Evolutionary conservation across 1,284 basidiomycete species (phyloP).

Genomic region (Cystobasidium slooffiae): DNA sequence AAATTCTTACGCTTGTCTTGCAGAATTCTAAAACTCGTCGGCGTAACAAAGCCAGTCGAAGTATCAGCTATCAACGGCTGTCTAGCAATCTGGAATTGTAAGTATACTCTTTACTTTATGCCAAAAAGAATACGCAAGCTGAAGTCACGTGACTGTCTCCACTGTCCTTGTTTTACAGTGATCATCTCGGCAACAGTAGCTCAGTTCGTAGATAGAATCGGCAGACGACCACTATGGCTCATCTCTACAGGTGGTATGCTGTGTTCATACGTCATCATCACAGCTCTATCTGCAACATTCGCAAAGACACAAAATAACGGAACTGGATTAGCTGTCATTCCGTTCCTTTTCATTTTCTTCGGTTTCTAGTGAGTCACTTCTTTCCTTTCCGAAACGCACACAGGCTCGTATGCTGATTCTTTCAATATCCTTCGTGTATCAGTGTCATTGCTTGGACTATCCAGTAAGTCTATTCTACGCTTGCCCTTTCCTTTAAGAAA

Average conservation of each 20-base stretch:
- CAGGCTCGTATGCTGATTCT: neutral
- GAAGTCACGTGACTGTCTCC: neutral
- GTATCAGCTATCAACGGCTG: constrained; percentile 69
- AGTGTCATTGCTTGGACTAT: constrained; percentile 22
- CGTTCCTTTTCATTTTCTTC: constrained; percentile 45
- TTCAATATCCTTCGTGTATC: neutral
- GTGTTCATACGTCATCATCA: constrained; percentile 71
- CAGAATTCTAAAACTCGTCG: constrained; percentile 52
- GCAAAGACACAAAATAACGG: constrained; percentile 3
- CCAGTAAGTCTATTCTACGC: neutral
- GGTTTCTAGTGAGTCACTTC: constrained; percentile 47
- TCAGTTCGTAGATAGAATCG: constrained; percentile 60
- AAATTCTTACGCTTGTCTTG: constrained; percentile 49
- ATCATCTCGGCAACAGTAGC: constrained; percentile 16
- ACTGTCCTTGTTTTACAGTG: constrained; percentile 30
- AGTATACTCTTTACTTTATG: neutral
- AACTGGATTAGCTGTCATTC: constrained; percentile 5
- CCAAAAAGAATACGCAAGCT: neutral
- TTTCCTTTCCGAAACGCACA: neutral
- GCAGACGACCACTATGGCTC: constrained; percentile 56
- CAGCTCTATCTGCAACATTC: constrained; percentile 70
- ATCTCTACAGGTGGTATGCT: constrained; percentile 55
- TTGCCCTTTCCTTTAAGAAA: neutral
- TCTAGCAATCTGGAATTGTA: constrained; percentile 42
- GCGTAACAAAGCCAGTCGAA: constrained; percentile 56